phyloP scores from a whole-genome alignment of 2,329 filamentous ascomycete genomes.

The Pezicula neosporulosa region DNA sequence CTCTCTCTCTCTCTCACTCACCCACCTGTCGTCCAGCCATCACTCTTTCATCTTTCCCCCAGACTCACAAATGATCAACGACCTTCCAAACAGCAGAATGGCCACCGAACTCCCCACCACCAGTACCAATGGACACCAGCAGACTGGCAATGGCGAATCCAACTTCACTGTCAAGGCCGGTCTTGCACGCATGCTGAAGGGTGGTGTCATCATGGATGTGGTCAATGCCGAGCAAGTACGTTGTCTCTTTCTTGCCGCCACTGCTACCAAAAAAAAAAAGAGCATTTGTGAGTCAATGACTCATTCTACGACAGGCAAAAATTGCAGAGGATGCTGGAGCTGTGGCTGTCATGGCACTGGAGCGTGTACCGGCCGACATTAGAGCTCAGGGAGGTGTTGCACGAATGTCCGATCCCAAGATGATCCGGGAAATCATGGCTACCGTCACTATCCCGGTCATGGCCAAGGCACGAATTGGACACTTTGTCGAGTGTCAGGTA shows the following conservation, averaged over 20 bases:
- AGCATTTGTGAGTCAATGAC: constrained; percentile 1
- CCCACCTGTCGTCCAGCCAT: background rate
- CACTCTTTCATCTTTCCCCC: background rate
- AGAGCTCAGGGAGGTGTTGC: constrained; percentile 88
- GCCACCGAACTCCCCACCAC: constrained; percentile 40
- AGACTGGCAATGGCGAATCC: constrained; percentile 13
- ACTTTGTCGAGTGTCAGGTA: constrained; percentile 94
- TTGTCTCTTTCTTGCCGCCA: background rate
- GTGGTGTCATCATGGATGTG: constrained; percentile 99
- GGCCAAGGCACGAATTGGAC: constrained; percentile 97
- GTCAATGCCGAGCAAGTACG: constrained; percentile 78
- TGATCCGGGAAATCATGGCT: constrained; percentile 94
- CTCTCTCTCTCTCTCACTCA: background rate
- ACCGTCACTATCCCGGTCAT: constrained; percentile 97
- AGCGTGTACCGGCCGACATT: constrained; percentile 96
- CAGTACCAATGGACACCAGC: constrained; percentile 19
- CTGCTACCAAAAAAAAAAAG: no score
- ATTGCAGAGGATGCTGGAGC: constrained; percentile 97
- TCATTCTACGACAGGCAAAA: constrained; percentile 58
- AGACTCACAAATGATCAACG: constrained; percentile 17
- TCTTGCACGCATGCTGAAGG: constrained; percentile 96
- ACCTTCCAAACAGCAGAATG: constrained; percentile 20
- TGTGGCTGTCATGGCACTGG: constrained; percentile 95
- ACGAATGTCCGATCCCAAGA: constrained; percentile 90
- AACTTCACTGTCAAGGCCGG: constrained; percentile 90